Base-by-base conservation (phyloP, 1,284 basidiomycete species). In the Cutaneotrichosporon mucoides region DNA sequence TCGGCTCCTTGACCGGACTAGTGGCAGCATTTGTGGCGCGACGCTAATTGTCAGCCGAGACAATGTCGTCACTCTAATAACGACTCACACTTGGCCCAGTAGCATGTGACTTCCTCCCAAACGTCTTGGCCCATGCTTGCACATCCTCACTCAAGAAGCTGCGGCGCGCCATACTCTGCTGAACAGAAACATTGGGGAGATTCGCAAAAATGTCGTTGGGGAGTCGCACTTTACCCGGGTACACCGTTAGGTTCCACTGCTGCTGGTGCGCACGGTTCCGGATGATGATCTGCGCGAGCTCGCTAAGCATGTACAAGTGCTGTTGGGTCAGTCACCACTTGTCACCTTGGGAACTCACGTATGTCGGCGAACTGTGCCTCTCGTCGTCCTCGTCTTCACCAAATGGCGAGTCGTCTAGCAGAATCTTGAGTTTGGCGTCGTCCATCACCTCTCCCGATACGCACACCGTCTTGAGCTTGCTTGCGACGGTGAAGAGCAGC, bases 261-360 rank as follows among this genome's bases (percentile, higher is more conserved):
- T 88, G 83, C 3, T 79, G 65, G 38, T 85, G 82, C 0, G 90
- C 87, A 16, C 84, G 83, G 1, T 80, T 79, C 68, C 87, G 89
- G 74, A 98, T 89, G 40, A 96, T 79, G 63, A 91, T 84, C 76
- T 96, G 90, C 0, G 93, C 87, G 5, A 99, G 81, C 70, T 99
- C 96, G 64, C 87, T 87, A 51, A 92, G 81, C n/a, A 86, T 83
- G 72, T 96, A 97, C 36, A 99, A 80, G 70, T 90, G 89, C 90
- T 96, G 69, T 4, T 12, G 7, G 34, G 13, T 62, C 55, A 62
- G 58, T 48, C 11, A 47, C 36, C 15, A 16, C 15, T 38, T 15
- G 11, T 4, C 34, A 13, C 37, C 11, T 24, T 12, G 16, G 8
- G 11, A 34, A 60, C 62, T 57, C 50, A 63, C 62, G 9, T 60